Evolutionary conservation across 179 eudicot species (phyloP), one percentile per base, ranked within the genome.

Genomic region (Beta corolliflora): DNA sequence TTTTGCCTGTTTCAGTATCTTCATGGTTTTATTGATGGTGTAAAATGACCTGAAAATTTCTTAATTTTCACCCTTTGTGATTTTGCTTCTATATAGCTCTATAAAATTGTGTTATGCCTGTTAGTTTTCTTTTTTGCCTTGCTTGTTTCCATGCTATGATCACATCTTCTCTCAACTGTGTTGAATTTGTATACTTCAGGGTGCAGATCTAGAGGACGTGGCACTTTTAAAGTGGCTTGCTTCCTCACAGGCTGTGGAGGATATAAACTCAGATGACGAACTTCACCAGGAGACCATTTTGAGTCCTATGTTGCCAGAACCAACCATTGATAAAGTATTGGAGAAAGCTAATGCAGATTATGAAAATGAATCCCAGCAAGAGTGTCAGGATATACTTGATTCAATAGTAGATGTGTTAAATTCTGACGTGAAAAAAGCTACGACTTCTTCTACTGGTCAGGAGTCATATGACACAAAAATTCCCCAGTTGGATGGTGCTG

Each of bases 341-440:
- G 97, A 92, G 87, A 93, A 88, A 84, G 97, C 95, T 78, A 89
- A 83, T 86, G 76, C 85, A 60, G 93, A 90, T 81, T 94, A 89
- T 87, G 95, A 92, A 85, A 89, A 83, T 81, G 92, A 92, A 85
- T 92, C 98, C 55, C 99, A 92, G 80, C 91, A 90, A 87, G 98
- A 94, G 88, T 94, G 98, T 85, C 94, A 92, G 86, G 98, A 94
- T 83, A 97, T 97, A 83, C 99, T 97, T 84, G 98, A 97, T 89
- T 94, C 95, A 60, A 73, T 94, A 75, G 88, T 85, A 77, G 88
- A 86, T 87, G 56, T 75, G 48, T 58, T 72, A 25, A 73, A 83
- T 64, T 82, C 79, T 79, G 89, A 88, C 72, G 84, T 68, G 83
- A 61, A 69, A 31, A 84, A 84, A 31, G 81, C 77, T 77, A 87